A percentile compares a stretch with the other conserved stretches of the same genome.
Conservation (phyloP, 768 basidiomycete species). For the Agaricus blazei region DNA sequence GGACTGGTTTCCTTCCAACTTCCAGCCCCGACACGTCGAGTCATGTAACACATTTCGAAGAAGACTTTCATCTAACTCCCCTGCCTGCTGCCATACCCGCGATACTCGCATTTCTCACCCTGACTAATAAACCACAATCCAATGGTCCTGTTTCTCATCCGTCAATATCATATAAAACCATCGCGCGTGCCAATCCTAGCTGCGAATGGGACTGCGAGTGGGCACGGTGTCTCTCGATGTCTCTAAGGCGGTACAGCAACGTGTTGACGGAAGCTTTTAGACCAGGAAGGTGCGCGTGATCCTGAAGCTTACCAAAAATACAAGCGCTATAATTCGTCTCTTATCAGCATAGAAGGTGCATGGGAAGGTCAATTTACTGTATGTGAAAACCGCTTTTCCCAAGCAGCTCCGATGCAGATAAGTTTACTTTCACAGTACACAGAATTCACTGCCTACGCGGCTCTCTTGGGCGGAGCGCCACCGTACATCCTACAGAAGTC, state of each 20-base stretch:
- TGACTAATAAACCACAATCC: constrained; percentile 36
- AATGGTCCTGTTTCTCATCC: constrained; percentile 29
- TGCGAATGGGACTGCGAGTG: constrained; percentile 71
- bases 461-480: constrained; percentile 62
- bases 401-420: background rate
- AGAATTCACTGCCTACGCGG: constrained; percentile 81
- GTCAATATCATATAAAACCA: constrained; percentile 16
- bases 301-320: background rate
- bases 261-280: constrained; percentile 42
- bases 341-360: constrained; percentile 57
- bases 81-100: constrained; percentile 67
- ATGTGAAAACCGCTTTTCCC: constrained; percentile 17
- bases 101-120: constrained; percentile 62
- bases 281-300: constrained; percentile 45
- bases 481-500: constrained; percentile 68
- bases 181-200: constrained; percentile 1
- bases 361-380: constrained; percentile 83
- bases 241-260: constrained; percentile 24
- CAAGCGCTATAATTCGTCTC: background rate
- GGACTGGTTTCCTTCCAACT: constrained; percentile 45
- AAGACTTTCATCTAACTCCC: constrained; percentile 41
- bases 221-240: constrained; percentile 46
- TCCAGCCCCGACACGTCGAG: constrained; percentile 16
- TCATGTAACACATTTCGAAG: constrained; percentile 37
- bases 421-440: constrained; percentile 46